Evolutionary conservation across 225 moss, liverwort and hornwort species (phyloP).

Genomic region (Marchantia polymorpha): DNA sequence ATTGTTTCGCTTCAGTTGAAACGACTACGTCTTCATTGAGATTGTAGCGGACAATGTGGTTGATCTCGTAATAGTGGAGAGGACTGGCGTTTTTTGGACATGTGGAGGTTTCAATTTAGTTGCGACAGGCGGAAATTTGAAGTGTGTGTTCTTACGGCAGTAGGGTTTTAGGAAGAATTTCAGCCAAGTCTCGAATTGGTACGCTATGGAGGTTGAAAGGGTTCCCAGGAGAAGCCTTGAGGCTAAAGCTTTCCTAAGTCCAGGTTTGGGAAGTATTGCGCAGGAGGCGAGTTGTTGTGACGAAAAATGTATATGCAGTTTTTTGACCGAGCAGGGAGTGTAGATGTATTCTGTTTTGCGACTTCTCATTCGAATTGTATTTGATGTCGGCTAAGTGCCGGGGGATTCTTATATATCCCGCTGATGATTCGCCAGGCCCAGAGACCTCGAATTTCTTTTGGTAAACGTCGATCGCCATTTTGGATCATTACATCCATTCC

Average conservation of each 20-base stretch:
- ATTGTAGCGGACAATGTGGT: neutral
- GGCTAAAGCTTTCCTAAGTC: neutral
- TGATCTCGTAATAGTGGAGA: neutral
- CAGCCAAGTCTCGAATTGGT: neutral
- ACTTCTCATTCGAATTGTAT: slow-evolving; percentile 20
- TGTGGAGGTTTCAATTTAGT: neutral
- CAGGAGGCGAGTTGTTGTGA: neutral
- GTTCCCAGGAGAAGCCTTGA: neutral
- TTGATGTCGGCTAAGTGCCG: slow-evolving; percentile 27
- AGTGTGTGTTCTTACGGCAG: neutral
- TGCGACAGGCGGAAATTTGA: neutral
- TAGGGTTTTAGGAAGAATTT: neutral
- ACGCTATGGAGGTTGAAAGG: neutral
- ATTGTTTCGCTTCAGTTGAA: neutral
- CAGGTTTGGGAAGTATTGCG: neutral
- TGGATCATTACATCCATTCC: neutral
- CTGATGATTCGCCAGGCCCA: neutral
- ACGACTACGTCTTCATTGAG: neutral
- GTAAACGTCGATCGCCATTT: neutral
- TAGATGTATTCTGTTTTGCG: slow-evolving; percentile 31
- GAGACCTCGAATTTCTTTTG: neutral
- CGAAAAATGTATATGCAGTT: neutral
- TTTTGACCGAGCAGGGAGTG: slow-evolving; percentile 9
- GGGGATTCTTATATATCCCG: neutral
- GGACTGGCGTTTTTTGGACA: neutral